Evolutionary conservation across 2,329 filamentous ascomycete genomes (phyloP), one percentile per base, ranked within the genome.

Genomic region (Colletotrichum gloeosporioides): DNA sequence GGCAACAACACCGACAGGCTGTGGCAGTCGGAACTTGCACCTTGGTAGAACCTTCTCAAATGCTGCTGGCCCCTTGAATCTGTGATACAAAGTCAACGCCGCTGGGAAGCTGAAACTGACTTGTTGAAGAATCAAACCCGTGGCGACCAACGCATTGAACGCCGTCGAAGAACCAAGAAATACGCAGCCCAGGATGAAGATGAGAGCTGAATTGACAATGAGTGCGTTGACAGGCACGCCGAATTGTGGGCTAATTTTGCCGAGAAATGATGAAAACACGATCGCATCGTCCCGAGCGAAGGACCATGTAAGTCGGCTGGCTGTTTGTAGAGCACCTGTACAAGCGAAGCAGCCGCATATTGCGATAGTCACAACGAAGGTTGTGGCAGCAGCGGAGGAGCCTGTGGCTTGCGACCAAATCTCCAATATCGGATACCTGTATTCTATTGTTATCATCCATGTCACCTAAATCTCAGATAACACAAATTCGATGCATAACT

Each of bases 261-360:
- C 27, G 1, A 77, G 63, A 22, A 77, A 65, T 3, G 31, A 18
- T 3, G 66, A 71, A 8, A 67, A 77, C 10, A 64, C 16, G 25
- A 75, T 55, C 4, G 73, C 75, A 29, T 75, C 53, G 13, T 77
- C 71, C 8, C 75, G 71, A 15, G 75, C 66, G 13, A 77, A 77
- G 8, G 75, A 71, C 75, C 75, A 77, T 2, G 61, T 71, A 7
- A 77, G 67, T 9, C 75, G 71, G 27, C 73, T 75, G 34, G 71
- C 71, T 3, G 75, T 74, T 27, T 75, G 66, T 6, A 75, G 31
- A 22, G 75, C 71, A n/a, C 61, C 73, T 1, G 69, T 53, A 32
- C 73, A 77, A 13, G 75, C 75, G 9, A 77, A 74, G 55, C 75
- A 77, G 18, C 75, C 75, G 27, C 71, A 77, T 1, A 34, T n/a